Conservation (phyloP, 108 stramenopile species). For the Pseudonitzschia multistriata region DNA sequence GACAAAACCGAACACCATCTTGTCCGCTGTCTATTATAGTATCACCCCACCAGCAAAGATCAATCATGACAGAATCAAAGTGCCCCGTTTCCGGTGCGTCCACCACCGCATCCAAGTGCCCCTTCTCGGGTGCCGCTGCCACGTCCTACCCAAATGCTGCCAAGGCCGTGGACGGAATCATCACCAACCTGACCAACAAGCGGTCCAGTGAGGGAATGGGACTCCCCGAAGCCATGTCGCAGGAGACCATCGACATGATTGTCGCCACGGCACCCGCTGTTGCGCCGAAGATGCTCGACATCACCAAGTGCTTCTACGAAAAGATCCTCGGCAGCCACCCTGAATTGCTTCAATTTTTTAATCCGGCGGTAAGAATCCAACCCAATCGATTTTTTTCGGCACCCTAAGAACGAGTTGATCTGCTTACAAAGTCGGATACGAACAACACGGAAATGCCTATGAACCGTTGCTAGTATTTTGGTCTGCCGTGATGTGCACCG, state of each 20-base stretch:
- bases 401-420: not conserved
- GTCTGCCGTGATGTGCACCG: not conserved
- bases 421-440: not conserved
- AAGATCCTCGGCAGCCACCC: conserved; percentile 14
- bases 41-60: too few relatives aligned
- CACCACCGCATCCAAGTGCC: not conserved
- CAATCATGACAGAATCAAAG: not conserved
- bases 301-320: conserved; percentile 19
- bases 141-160: conserved; percentile 10
- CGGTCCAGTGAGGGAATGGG: conserved; percentile 18
- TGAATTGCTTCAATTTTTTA: conserved; percentile 13
- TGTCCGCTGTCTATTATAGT: too few relatives aligned
- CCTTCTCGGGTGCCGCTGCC: not conserved
- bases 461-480: not conserved
- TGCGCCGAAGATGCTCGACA: conserved; percentile 17
- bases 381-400: not conserved
- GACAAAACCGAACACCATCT: too few relatives aligned
- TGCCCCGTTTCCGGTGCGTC: not conserved
- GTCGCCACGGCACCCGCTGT: conserved; percentile 19
- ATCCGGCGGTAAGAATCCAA: not conserved
- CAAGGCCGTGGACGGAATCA: not conserved
- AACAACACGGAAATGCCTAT: not conserved
- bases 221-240: conserved; percentile 9
- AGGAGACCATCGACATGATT: conserved; percentile 17
- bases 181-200: not conserved